Conservation (phyloP, 2,329 filamentous ascomycete genomes). For the Domatiomyces catenatus region DNA sequence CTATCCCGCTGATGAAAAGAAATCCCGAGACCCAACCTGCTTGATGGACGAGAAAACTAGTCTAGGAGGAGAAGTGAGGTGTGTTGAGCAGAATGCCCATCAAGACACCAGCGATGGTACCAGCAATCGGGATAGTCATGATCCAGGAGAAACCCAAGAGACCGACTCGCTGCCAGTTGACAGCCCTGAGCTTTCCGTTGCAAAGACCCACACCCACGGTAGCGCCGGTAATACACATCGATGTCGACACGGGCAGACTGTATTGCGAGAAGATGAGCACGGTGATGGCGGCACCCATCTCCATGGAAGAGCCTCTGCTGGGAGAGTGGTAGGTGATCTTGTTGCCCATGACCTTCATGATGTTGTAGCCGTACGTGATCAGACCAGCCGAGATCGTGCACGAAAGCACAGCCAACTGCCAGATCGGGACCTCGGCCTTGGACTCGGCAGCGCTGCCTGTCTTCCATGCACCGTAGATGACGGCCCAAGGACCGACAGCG, state of each 20-base stretch:
- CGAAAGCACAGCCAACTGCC: conserved; percentile 59
- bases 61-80: conserved; percentile 34
- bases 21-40: background rate
- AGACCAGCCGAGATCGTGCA: conserved; percentile 50
- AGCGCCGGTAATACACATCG: conserved; percentile 66
- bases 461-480: conserved; percentile 52
- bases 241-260: conserved; percentile 60
- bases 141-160: conserved; percentile 55
- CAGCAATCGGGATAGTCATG: conserved; percentile 47
- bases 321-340: conserved; percentile 58
- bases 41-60: background rate
- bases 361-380: conserved; percentile 66
- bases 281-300: conserved; percentile 63
- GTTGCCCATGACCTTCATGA: conserved; percentile 78
- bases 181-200: conserved; percentile 55
- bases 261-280: conserved; percentile 62
- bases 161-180: conserved; percentile 61
- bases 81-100: conserved; percentile 44
- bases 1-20: background rate
- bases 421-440: conserved; percentile 54
- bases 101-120: conserved; percentile 38
- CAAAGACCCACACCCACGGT: conserved; percentile 65
- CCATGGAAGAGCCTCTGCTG: conserved; percentile 52
- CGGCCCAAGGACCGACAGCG: conserved; percentile 54
- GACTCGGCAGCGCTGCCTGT: conserved; percentile 45